Conservation (phyloP, 2,329 filamentous ascomycete genomes). For the Microcyclospora pomicola region DNA sequence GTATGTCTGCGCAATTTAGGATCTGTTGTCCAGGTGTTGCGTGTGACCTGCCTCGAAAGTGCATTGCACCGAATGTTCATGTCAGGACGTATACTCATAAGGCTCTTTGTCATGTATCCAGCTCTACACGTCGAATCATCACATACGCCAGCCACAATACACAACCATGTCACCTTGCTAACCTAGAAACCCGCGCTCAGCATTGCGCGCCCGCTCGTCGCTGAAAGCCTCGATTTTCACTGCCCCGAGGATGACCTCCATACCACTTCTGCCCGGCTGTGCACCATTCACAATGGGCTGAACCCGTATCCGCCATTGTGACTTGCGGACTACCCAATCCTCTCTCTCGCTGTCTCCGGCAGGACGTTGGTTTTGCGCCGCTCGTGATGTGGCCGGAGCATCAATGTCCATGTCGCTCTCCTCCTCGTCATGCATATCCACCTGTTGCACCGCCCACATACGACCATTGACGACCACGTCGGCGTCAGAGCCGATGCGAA, state of each 20-base stretch:
- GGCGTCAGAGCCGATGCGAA: slow-evolving; percentile 47
- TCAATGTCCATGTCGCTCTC: slow-evolving; percentile 9
- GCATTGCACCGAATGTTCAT: no score
- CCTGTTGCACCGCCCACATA: slow-evolving; percentile 5
- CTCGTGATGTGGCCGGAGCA: neutral
- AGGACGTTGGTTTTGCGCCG: slow-evolving; percentile 3
- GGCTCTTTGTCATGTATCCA: no score
- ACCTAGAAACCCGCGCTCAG: slow-evolving; percentile 11
- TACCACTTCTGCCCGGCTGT: slow-evolving; percentile 8
- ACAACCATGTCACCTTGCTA: neutral
- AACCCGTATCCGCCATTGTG: slow-evolving; percentile 17
- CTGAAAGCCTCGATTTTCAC: slow-evolving; percentile 21
- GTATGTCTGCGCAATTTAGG: no score
- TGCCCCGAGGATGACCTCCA: slow-evolving; percentile 18
- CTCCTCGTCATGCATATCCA: slow-evolving; percentile 4
- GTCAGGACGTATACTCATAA: no score
- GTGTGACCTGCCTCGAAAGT: no score
- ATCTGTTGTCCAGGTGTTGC: no score
- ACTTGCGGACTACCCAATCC: slow-evolving; percentile 15
- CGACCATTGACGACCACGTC: slow-evolving; percentile 42
- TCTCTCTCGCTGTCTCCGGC: slow-evolving; percentile 6
- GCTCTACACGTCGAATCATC: no score
- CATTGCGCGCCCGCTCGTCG: slow-evolving; percentile 14
- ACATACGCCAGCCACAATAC: no score
- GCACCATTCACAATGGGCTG: slow-evolving; percentile 9